Conservation (phyloP, 345 rosid genomes). For the Eucalyptus dawsonii region DNA sequence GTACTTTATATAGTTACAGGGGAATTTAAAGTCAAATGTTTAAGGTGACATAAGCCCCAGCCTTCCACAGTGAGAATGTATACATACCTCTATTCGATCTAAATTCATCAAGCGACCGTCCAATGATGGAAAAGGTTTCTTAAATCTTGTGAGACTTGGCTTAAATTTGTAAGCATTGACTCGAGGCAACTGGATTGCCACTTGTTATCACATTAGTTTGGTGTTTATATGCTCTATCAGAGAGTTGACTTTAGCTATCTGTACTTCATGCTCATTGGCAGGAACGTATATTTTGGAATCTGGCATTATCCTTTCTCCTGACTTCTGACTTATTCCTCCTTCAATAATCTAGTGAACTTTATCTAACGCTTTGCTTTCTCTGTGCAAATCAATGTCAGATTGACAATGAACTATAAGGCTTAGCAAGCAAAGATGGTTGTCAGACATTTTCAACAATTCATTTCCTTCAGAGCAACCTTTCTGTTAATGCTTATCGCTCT, state of each 20-base stretch:
- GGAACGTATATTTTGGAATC: neutral
- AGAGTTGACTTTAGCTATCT: neutral
- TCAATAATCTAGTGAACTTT: neutral
- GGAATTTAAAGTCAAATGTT: neutral
- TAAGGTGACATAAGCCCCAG: neutral
- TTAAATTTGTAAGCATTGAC: neutral
- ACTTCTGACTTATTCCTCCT: neutral
- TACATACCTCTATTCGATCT: neutral
- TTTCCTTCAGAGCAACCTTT: no score
- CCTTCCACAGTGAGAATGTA: neutral
- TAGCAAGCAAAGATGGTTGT: no score
- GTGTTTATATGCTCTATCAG: neutral
- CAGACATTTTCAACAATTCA: no score
- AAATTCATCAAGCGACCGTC: neutral
- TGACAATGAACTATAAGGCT: no score
- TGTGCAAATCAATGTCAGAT: no score
- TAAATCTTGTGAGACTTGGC: neutral
- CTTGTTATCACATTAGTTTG: neutral
- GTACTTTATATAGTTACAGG: neutral
- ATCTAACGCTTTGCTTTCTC: neutral
- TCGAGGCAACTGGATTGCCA: neutral
- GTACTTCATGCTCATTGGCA: neutral
- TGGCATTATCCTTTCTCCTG: neutral
- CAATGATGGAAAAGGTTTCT: neutral
- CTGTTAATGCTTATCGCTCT: no score